phyloP scores from a whole-genome alignment of 805 yeast genomes.

The Isabelozyma gotoi region DNA sequence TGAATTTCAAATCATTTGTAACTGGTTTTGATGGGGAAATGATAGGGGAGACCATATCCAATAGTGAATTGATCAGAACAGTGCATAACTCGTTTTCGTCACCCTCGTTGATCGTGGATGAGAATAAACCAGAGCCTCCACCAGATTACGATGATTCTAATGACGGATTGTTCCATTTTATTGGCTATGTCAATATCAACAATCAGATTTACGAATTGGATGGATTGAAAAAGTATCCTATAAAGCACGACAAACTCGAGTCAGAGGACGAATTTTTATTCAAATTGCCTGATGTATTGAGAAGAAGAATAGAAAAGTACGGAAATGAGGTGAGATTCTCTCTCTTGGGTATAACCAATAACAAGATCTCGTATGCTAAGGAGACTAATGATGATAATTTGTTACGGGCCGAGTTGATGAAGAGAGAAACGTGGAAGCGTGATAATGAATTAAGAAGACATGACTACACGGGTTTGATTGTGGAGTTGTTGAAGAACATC shows the following conservation, averaged over 20 bases:
- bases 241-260: conserved; percentile 45
- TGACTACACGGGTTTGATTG: conserved; percentile 52
- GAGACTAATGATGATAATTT: conserved; percentile 41
- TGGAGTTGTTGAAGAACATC: conserved; percentile 44
- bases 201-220: conserved; percentile 59
- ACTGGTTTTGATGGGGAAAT: conserved; percentile 53
- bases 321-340: conserved; percentile 57
- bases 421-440: conserved; percentile 51
- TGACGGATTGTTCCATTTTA: conserved; percentile 60
- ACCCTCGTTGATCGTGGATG: conserved; percentile 53
- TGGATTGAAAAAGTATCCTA: conserved; percentile 58
- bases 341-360: conserved; percentile 51
- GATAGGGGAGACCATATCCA: conserved; percentile 61
- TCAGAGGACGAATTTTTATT: conserved; percentile 40
- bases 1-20: conserved; percentile 49
- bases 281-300: conserved; percentile 45
- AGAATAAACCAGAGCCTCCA: conserved; percentile 22
- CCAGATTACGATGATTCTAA: conserved; percentile 32
- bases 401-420: conserved; percentile 39
- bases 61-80: conserved; percentile 53
- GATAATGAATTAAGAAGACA: conserved; percentile 57
- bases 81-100: conserved; percentile 63
- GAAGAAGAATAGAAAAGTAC: conserved; percentile 46
- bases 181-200: conserved; percentile 49
- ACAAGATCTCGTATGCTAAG: conserved; percentile 40